Evolutionary conservation across 495 filamentous ascomycete species (phyloP).

Genomic region (Neurospora discreta): DNA sequence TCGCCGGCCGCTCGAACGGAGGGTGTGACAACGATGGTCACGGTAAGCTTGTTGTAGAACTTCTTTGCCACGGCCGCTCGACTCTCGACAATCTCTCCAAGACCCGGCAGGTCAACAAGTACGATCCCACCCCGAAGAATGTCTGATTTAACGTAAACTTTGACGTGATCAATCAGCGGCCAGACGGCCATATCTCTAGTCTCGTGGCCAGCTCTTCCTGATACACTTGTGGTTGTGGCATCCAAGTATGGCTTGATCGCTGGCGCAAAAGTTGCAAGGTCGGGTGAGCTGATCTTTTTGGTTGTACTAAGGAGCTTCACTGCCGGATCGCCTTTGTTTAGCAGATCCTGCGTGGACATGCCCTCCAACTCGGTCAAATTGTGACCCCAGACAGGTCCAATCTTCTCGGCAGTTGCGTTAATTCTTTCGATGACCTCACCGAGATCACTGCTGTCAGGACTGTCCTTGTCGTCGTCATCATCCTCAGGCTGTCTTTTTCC

Average conservation of each 20-base stretch:
- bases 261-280: neutral
- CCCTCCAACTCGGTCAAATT: constrained; percentile 9
- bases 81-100: constrained; percentile 11
- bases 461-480: neutral
- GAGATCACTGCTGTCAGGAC: neutral
- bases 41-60: constrained; percentile 9
- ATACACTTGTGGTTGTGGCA: neutral
- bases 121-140: constrained; percentile 12
- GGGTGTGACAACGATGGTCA: constrained; percentile 11
- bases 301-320: neutral
- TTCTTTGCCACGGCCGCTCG: constrained; percentile 9
- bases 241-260: constrained; percentile 11
- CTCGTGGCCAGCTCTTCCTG: neutral
- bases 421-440: neutral
- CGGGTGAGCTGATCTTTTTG: neutral
- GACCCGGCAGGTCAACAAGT: constrained; percentile 17
- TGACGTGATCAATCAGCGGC: constrained; percentile 17
- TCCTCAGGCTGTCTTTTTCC: neutral
- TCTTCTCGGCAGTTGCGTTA: neutral
- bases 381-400: constrained; percentile 1
- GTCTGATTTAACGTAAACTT: constrained; percentile 11
- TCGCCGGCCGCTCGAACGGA: constrained; percentile 15
- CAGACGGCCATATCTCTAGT: constrained; percentile 5
- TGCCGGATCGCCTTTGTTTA: constrained; percentile 3
- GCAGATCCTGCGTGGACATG: constrained; percentile 11